Evolutionary conservation across 352 stramenopile genomes (phyloP).

Genomic region (Globisporangium recalcitrans): DNA sequence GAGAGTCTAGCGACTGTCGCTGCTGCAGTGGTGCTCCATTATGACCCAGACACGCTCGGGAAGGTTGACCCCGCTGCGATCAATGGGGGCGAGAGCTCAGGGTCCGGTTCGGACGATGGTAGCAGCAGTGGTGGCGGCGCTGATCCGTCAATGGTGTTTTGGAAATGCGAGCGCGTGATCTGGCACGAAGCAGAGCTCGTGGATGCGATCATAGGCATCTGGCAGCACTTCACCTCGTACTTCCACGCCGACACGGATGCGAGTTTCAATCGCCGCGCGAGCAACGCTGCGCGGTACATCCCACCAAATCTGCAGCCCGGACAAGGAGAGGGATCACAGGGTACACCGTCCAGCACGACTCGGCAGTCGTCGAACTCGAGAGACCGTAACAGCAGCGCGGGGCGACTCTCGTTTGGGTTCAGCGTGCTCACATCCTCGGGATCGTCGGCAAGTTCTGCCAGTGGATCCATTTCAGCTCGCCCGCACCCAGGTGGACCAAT

Average conservation of each 20-base stretch:
- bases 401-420: slow-evolving; percentile 22
- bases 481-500: slow-evolving; percentile 76
- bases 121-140: not conserved
- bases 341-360: slow-evolving; percentile 28
- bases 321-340: slow-evolving; percentile 34
- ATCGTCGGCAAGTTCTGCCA: slow-evolving; percentile 14
- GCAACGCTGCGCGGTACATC: slow-evolving; percentile 29
- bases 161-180: slow-evolving; percentile 70
- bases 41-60: slow-evolving; percentile 69
- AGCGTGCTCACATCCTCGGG: slow-evolving; percentile 40
- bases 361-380: slow-evolving; percentile 14
- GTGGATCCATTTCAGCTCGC: slow-evolving; percentile 44
- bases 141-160: slow-evolving; percentile 47
- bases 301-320: slow-evolving; percentile 18
- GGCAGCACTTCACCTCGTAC: slow-evolving; percentile 71
- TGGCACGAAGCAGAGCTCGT: slow-evolving; percentile 74
- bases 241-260: slow-evolving; percentile 74
- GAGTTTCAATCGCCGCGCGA: slow-evolving; percentile 63
- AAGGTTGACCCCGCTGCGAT: slow-evolving; percentile 40
- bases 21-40: slow-evolving; percentile 76
- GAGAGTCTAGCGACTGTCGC: slow-evolving; percentile 70
- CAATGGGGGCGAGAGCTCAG: slow-evolving; percentile 1
- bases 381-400: slow-evolving; percentile 15
- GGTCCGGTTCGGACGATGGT: slow-evolving; percentile 2
- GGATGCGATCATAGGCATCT: slow-evolving; percentile 68